These are phyloP conservation scores for Penicillium aurantiogriseum DNA, from an alignment of 2,329 filamentous ascomycete genomes.

Conservation along the genomic window DNA sequence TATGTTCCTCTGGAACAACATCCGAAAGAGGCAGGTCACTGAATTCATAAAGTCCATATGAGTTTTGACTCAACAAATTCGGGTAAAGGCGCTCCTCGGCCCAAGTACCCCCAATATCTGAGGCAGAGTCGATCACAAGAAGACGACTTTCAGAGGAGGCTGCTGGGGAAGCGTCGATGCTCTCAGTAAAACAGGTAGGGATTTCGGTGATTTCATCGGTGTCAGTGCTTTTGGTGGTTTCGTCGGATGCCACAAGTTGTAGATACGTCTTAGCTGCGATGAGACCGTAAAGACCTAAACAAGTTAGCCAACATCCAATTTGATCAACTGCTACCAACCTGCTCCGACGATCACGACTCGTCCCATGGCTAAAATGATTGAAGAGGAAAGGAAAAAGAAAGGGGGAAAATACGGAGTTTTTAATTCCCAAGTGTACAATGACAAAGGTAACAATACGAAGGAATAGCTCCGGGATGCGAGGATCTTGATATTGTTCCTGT, in stretches of 20 bases:
- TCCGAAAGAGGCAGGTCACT: constrained; percentile 25
- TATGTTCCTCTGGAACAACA: constrained; percentile 14
- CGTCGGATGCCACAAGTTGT: constrained; percentile 16
- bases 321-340: constrained; percentile 6
- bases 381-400: neutral
- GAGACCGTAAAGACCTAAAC: constrained; percentile 28
- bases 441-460: constrained; percentile 8
- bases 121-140: constrained; percentile 27
- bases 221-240: neutral
- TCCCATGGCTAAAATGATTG: constrained; percentile 11
- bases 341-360: constrained; percentile 23
- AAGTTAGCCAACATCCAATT: neutral
- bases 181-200: constrained; percentile 14
- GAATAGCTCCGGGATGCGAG: neutral
- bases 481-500: constrained; percentile 20
- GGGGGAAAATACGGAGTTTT: neutral
- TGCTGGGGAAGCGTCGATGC: neutral
- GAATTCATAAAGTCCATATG: constrained; percentile 31
- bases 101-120: constrained; percentile 30
- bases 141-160: constrained; percentile 11
- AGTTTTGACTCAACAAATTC: constrained; percentile 30
- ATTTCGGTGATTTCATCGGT: neutral
- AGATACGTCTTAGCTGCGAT: constrained; percentile 32
- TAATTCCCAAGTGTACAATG: neutral
- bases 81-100: constrained; percentile 28